These are phyloP conservation scores for Rhizoclosmatium sp. DNA, from an alignment of 192 early-diverging fungal genomes.

Conservation along the genomic window DNA sequence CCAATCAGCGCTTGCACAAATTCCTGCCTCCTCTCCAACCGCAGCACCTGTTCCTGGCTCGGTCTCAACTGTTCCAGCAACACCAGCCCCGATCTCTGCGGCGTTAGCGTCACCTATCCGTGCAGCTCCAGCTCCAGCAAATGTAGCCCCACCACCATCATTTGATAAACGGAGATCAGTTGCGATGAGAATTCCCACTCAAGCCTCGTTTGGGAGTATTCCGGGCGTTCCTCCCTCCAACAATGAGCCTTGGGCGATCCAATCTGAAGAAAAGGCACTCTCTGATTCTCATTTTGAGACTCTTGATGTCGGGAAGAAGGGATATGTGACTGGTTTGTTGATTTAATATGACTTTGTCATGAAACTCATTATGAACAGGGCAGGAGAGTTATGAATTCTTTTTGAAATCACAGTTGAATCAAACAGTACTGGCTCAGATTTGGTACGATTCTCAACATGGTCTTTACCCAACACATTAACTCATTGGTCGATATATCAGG, in stretches of 20 bases:
- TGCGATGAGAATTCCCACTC: slow-evolving; percentile 3
- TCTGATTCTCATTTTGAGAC: slow-evolving; percentile 84
- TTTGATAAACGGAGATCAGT: slow-evolving; percentile 41
- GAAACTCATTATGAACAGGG: slow-evolving; percentile 50
- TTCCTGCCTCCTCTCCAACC: not conserved
- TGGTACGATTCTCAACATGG: slow-evolving; percentile 52
- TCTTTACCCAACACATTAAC: slow-evolving; percentile 24
- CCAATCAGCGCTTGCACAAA: not conserved
- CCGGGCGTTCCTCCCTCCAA: not conserved
- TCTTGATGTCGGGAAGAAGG: slow-evolving; percentile 69
- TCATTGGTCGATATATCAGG: slow-evolving; percentile 14
- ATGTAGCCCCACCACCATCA: slow-evolving; percentile 40
- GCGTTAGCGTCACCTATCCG: not conserved
- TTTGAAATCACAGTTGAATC: slow-evolving; percentile 77
- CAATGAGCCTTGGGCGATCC: slow-evolving; percentile 74
- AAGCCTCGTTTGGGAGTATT: slow-evolving; percentile 21
- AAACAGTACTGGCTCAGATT: slow-evolving; percentile 73
- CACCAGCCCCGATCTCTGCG: slow-evolving; percentile 5
- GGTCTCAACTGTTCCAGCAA: not conserved
- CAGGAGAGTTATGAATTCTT: slow-evolving; percentile 82
- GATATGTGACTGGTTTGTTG: slow-evolving; percentile 70
- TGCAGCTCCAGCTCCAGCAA: slow-evolving; percentile 21
- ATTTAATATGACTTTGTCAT: not conserved
- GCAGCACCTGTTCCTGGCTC: not conserved
- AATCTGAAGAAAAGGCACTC: slow-evolving; percentile 72